Evolutionary conservation across 1,284 basidiomycete genomes (phyloP), one percentile per base, ranked within the genome.

Genomic region (Trametes versicolor): DNA sequence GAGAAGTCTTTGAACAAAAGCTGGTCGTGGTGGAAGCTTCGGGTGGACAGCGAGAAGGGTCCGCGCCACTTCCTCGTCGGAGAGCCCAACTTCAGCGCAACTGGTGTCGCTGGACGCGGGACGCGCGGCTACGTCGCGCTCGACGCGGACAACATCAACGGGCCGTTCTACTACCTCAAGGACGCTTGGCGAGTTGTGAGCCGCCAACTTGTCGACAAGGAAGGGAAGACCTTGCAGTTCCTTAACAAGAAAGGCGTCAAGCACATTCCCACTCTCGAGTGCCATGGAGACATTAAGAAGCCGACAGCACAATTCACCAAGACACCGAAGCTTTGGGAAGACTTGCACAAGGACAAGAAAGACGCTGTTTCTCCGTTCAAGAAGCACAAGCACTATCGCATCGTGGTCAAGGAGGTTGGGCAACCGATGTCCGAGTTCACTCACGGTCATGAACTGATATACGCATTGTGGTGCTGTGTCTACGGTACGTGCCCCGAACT

Each of bases 101-200:
- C 34, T 10, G 52, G 52, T 6, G 37, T 54, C 12, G 52, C 36
- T 7, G 52, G 52, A 23, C 52, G 52, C 5, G 52, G 52, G 21
- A 54, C 52, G 10, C 34, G 36, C 2, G 52, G 52, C 15, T 54
- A 25, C 21, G 37, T 54, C 10, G 52, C 52, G 0, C 21, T 54
- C 10, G 36, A 39, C n/a, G 52, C 34, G 21, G 37, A 37, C 21
- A 25, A 54, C 27, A 27, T 54, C 52, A 10, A 54, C 13, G 52
- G 52, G n/a, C 34, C n/a, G 21, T 54, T 54, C 52, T 54, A 39
- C 52, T 54, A 54, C 21, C 52, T 54, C 8, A 54, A 54, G 52
- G 52, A 54, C 23, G 36, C 52, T 8, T 54, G 52, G 52, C 36
- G 52, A 19, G 37, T 54, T 9, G 21, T 39, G 2, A 25, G 52